Evolutionary conservation across 129 eudicot genomes (phyloP), one percentile per base, ranked within the genome.

Genomic region (Saposhnikovia divaricata): DNA sequence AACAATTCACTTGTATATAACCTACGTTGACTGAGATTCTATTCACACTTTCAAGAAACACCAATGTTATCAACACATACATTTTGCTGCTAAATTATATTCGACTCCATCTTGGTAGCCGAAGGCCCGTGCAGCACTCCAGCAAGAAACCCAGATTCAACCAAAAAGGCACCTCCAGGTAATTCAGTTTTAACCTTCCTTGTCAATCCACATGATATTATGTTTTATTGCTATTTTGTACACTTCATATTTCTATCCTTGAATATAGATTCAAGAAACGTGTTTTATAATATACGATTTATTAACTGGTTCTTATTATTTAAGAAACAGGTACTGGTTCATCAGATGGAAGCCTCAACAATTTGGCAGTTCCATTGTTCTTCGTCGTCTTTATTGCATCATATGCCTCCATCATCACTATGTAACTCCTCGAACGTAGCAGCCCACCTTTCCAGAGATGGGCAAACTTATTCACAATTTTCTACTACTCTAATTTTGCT

Each of bases 41-140:
- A 57, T 25, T 45, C 12, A 21, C 55, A 27, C 59, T n/a, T 23
- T 1, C 47, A 74, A 27, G 7, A 74, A 46, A 45, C 14, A 57
- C 68, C 9, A 6, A 23, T 9, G 9, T 21, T 13, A 39, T 39
- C 47, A 18, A 14, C 4, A 12, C 55, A 10, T 39, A 13, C 3
- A 44, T 38, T 74, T 74, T 27, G 40, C 80, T 63, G 76, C 65
- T 77, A 34, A n/a, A 14, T 34, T 11, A 44, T 13, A 74, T 81
- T 47, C 78, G 68, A 76, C 23, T 61, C 69, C n/a, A 38, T 38
- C 28, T 37, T 73, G 55, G 71, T 84, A 91, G 96, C 85, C 66
- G 85, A 73, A 9, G 82, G 88, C n/a, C 96, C 97, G 0, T 79
- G 74, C 46, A 75, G 82, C 74, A 84, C 92, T 80, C 89, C 96